A percentile compares a stretch with the other conserved stretches of the same genome.
phyloP scores from a whole-genome alignment of 768 basidiomycete species.

The Lactifluus pinguis region DNA sequence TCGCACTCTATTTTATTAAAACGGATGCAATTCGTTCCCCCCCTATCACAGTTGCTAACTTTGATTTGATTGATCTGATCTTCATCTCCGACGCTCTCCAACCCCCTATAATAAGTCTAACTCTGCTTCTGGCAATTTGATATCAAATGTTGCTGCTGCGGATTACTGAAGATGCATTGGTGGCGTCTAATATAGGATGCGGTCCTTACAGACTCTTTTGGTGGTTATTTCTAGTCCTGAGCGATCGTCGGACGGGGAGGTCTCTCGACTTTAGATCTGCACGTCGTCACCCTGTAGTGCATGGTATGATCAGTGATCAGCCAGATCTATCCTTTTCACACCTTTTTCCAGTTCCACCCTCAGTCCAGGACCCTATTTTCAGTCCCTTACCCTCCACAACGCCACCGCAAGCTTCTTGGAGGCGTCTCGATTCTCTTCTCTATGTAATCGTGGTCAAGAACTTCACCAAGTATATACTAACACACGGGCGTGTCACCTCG shows the following conservation, averaged over 20 bases:
- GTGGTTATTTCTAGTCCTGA: too few species aligned
- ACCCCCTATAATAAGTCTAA: too few species aligned
- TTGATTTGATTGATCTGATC: too few species aligned
- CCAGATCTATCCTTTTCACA: background rate
- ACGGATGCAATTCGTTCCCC: too few species aligned
- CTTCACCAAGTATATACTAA: background rate
- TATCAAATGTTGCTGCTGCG: too few species aligned
- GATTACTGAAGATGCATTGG: too few species aligned
- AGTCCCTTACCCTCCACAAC: background rate
- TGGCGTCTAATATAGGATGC: too few species aligned
- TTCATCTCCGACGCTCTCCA: too few species aligned
- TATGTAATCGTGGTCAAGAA: background rate
- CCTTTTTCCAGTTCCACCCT: background rate
- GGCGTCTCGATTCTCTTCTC: background rate
- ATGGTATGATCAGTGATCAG: background rate
- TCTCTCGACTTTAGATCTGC: background rate
- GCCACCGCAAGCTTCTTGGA: background rate
- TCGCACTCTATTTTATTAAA: too few species aligned
- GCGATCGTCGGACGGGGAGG: background rate
- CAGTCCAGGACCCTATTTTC: background rate
- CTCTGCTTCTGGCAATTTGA: too few species aligned
- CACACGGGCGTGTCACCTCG: background rate
- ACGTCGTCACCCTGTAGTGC: background rate
- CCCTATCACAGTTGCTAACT: too few species aligned
- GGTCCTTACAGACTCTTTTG: too few species aligned